Percentiles rank a stretch among this genome's conserved stretches.
Conservation (phyloP, 169 alveolate species). For the Theileria parva region DNA sequence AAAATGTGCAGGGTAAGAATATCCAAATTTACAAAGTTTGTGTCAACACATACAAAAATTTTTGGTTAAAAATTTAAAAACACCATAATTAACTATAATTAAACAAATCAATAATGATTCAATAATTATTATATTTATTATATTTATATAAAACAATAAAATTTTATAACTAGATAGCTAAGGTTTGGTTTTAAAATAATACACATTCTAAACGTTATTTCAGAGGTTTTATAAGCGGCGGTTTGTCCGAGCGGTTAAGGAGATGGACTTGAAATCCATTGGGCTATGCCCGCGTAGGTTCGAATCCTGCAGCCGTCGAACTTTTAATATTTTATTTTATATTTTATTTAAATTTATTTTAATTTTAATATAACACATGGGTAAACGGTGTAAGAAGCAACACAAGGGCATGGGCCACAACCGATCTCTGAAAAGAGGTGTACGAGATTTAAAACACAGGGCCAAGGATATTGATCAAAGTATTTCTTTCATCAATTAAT, state of each 20-base stretch:
- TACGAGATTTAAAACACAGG: conserved; percentile 61
- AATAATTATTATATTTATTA: no score
- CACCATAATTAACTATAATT: no score
- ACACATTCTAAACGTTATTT: conserved; percentile 5
- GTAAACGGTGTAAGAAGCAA: conserved; percentile 37
- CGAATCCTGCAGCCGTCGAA: conserved; percentile 96
- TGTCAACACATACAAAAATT: neutral
- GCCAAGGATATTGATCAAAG: conserved; percentile 64
- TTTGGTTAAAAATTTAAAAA: neutral
- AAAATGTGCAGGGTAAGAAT: neutral
- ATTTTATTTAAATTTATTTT: neutral
- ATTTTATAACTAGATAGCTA: neutral
- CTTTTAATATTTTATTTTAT: conserved; percentile 1
- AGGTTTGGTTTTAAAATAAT: neutral
- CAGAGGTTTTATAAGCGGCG: conserved; percentile 43
- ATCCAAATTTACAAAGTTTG: neutral
- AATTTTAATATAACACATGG: conserved; percentile 30
- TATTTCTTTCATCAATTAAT: neutral
- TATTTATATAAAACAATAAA: neutral
- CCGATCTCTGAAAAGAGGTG: conserved; percentile 62
- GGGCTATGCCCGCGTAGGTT: conserved; percentile 98
- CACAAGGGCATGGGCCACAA: conserved; percentile 69
- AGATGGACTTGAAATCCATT: conserved; percentile 94
- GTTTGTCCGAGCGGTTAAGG: conserved; percentile 96
- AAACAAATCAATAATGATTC: no score